Evolutionary conservation across 495 filamentous ascomycete species (phyloP), one percentile per base, ranked within the genome.

Genomic region (Hypomontagnella monticulosa): DNA sequence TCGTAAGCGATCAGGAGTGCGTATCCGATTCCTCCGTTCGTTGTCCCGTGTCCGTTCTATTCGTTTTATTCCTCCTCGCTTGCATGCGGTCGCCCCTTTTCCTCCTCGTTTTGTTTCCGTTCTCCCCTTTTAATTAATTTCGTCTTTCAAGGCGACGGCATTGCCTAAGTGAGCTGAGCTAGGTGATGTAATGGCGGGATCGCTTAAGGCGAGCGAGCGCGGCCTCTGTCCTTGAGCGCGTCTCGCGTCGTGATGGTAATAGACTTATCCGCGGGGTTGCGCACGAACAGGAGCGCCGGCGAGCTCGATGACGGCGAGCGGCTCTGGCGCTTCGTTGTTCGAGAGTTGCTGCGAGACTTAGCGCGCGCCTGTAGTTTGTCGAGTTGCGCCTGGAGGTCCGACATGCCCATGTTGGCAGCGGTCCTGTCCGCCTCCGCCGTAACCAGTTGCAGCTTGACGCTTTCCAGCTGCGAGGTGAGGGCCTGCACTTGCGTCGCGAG

Each of bases 341-440:
- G 63, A 4, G 70, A 72, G 59, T 23, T 71, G 62, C 65, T 69
- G 38, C 71, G 71, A 47, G 68, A 69, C 37, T 67, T 65, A 32
- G 65, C 18, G 12, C 54, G 43, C 14, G 20, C 16, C 15, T 60
- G 47, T 2, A 64, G 32, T 57, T 65, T 64, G 38, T 15, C 23
- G 12, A 65, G 44, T 10, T 32, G 44, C 2, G 15, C 19, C 20
- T 60, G 51, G 4, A 69, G 48, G 7, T 66, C 56, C 34, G 16
- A 9, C 0, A 55, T 33, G 18, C 50, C 41, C 6, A 32, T 41
- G 11, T 18, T 50, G 4, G 30, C n/a, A 0, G 27, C 32, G 4
- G 19, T 32, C 1, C 23, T 9, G 3, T 12, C 37, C 0, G 48
- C 30, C n/a, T 40, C 56, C 10, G 59, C 47, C n/a, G 16, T 27